A percentile compares a stretch with the other conserved stretches of the same genome.
phyloP scores from a whole-genome alignment of 1,284 basidiomycete species.

The Ceratobasidium papillatum region DNA sequence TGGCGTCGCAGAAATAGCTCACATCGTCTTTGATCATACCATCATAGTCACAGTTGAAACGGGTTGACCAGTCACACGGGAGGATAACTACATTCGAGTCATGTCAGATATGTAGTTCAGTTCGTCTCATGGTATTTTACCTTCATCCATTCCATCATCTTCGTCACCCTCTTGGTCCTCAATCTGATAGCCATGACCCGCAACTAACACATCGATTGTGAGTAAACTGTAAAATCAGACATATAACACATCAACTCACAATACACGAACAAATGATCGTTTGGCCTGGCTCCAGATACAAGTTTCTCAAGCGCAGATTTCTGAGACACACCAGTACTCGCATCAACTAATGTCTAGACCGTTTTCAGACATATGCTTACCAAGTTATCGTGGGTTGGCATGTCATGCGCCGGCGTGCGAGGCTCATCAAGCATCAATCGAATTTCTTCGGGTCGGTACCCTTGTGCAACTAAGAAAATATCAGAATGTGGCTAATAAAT shows the following conservation, averaged over 20 bases:
- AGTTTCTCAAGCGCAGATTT: conserved; percentile 2
- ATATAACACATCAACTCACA: background rate
- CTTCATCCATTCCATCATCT: conserved; percentile 11
- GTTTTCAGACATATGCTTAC: conserved; percentile 3
- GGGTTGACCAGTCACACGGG: conserved; percentile 13
- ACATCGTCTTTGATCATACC: conserved; percentile 30
- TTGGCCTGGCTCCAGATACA: background rate
- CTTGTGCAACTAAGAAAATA: background rate
- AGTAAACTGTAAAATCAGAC: background rate
- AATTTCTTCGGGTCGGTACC: background rate
- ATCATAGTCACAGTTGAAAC: background rate
- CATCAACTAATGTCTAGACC: background rate
- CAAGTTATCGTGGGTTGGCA: background rate
- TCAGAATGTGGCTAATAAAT: background rate
- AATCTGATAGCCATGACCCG: conserved; percentile 30
- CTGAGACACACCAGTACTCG: background rate
- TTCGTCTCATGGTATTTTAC: background rate
- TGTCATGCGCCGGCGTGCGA: background rate
- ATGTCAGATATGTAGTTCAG: background rate
- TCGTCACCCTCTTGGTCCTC: conserved; percentile 10
- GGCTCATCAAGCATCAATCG: conserved; percentile 13
- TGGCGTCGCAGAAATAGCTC: background rate
- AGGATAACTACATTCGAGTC: conserved; percentile 10
- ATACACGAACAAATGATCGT: conserved; percentile 21
- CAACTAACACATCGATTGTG: background rate